Evolutionary conservation across 73 alveolate genomes (phyloP), one percentile per base, ranked within the genome.

Genomic region (Paramecium pentaurelia): DNA sequence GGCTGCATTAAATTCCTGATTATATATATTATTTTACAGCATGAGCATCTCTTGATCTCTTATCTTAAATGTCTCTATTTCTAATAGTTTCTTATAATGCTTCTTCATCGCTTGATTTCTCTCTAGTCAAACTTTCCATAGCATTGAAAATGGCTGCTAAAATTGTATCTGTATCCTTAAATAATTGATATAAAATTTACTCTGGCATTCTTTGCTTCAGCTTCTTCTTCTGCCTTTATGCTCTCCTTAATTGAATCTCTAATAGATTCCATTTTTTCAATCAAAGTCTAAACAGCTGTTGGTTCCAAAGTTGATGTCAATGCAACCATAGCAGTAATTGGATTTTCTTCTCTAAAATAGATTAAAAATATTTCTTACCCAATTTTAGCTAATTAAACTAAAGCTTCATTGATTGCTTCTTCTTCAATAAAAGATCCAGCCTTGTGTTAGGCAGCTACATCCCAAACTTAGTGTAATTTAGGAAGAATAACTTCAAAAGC

Each of bases 181-280:
- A 54, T 12, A 2, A 54, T n/a, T 28, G 12, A 1, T 22, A 64
- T 5, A 7, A 25, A 27, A 28, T 18, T 16, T 54, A 54, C 70
- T 75, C 88, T 75, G n/a, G 88, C 88, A 75, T 75, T 75, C 88
- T 75, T 75, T 14, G 88, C 58, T 75, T 75, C 88, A 75, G 88
- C 88, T n/a, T 75, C 88, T 45, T 75, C 88, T 40, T 75, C 88
- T 32, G 34, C 49, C 68, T 75, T 36, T 20, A 75, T 75, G 18
- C 88, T 75, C 11, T 75, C 88, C 68, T 75, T 75, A 18, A 75
- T 75, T 30, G 88, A 75, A 36, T 75, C 88, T 75, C 88, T 75
- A 37, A 75, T 75, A 16, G 88, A 68, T 75, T 75, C 88, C 88
- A 75, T 75, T 27, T 75, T 75, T 20, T 75, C 88, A 75, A 75